Evolutionary conservation across 305 asterid genomes (phyloP).

Genomic region (Fraxinus nigra): DNA sequence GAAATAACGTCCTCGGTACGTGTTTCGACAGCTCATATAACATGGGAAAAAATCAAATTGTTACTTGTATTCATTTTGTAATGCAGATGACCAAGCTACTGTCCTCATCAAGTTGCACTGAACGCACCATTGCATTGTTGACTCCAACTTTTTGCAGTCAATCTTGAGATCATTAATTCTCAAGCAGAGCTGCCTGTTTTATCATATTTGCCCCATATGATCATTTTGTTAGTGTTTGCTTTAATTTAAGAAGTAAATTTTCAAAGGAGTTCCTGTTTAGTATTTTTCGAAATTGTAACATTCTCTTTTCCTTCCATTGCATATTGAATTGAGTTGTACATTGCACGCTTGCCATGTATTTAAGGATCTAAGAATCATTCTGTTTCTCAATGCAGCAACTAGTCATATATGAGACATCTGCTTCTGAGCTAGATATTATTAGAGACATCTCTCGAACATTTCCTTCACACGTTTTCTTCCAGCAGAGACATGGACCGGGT

Average conservation of each 20-base stretch:
- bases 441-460: conserved; percentile 97
- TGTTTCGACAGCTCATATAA: not conserved
- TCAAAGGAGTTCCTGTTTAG: not conserved
- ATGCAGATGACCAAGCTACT: not conserved
- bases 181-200: not conserved
- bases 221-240: not conserved
- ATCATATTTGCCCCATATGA: conserved; percentile 13
- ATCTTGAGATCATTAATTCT: conserved; percentile 15
- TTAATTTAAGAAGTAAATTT: conserved; percentile 1
- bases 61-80: not conserved
- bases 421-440: conserved; percentile 95
- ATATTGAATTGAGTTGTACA: not conserved
- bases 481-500: conserved; percentile 99
- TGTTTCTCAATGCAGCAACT: conserved; percentile 73
- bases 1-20: not conserved
- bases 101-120: not conserved
- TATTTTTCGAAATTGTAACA: conserved; percentile 6
- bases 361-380: not conserved
- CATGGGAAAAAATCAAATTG: not conserved
- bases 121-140: not conserved
- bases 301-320: not conserved
- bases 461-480: conserved; percentile 98
- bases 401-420: conserved; percentile 90
- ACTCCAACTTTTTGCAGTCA: not conserved
- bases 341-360: not conserved